Evolutionary conservation across 768 basidiomycete species (phyloP), one percentile per base, ranked within the genome.

Genomic region (Tylopilus rubrobrunneus): DNA sequence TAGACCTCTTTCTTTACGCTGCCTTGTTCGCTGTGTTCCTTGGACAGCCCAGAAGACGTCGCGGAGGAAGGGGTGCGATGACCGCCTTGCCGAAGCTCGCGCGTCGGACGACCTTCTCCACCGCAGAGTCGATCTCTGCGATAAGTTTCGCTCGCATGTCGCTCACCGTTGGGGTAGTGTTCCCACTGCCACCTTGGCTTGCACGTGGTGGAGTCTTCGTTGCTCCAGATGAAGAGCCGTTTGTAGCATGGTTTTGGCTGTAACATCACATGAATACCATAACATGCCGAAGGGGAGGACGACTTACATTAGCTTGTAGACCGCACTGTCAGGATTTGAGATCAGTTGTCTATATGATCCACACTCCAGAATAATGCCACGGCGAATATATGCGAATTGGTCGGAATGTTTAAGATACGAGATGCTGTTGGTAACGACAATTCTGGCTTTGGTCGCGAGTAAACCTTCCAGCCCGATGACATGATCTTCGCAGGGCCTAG

Each of bases 391-490:
- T 46, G 79, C 68, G 15, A 95, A 72, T 44, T 85, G 77, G 62
- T 94, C 88, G 49, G 91, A 89, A 51, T 89, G 76, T 45, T 79
- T 78, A 36, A 94, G 75, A 64, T 89, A 94, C n/a, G 91, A 79
- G 49, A 95, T 83, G 53, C 84, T 85, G 68, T 96, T 94, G 40
- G 92, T 96, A 47, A 93, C 89, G 5, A 95, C 72, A 49, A 96
- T 78, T 29, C 93, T 78, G 10, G 92, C 92, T 69, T 95, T 95
- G 15, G 82, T 79, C 8, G 87, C 81, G 33, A 96, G 82, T 1
- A 96, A 62, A 50, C 93, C 93, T 55, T 83, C 74, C 3, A 92
- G 92, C 2, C 93, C 93, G 51, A 96, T 87, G 39, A 95, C 89
- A 47, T 89, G 78, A 61, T 93, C 92, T 88, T 21, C 55, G 48